Evolutionary conservation across 2,329 filamentous ascomycete species (phyloP).

Genomic region (Neonectria magnoliae): DNA sequence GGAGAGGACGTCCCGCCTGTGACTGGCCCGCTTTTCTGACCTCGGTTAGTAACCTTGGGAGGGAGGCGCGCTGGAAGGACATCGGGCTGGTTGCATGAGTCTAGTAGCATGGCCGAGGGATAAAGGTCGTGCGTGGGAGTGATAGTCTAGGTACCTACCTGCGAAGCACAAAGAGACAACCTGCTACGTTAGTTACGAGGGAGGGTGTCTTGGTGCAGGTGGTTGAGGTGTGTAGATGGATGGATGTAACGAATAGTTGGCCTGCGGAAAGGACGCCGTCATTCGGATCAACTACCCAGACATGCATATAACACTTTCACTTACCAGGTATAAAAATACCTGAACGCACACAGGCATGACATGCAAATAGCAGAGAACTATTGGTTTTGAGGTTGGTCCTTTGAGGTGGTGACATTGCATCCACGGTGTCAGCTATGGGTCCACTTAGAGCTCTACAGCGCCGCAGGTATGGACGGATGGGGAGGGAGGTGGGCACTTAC

Average conservation of each 20-base stretch:
- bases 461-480: constrained; percentile 1
- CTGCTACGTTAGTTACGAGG: too few species aligned
- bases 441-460: neutral
- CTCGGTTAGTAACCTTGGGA: constrained; percentile 40
- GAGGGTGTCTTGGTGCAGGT: too few species aligned
- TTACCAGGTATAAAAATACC: too few species aligned
- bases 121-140: neutral
- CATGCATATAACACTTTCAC: neutral
- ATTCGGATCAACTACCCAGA: neutral
- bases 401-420: neutral
- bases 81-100: neutral
- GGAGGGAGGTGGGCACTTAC: neutral
- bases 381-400: neutral
- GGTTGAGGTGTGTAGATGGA: neutral
- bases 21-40: constrained; percentile 35
- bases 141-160: neutral
- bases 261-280: neutral
- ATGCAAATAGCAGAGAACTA: neutral
- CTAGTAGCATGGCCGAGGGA: neutral
- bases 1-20: constrained; percentile 33
- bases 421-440: neutral
- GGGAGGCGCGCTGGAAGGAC: constrained; percentile 14
- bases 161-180: too few species aligned
- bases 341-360: too few species aligned
- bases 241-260: neutral